A percentile compares a stretch with the other conserved stretches of the same genome.
phyloP scores from a whole-genome alignment of 1,139 yeast species.

The Casaregolazyma lundiana region DNA sequence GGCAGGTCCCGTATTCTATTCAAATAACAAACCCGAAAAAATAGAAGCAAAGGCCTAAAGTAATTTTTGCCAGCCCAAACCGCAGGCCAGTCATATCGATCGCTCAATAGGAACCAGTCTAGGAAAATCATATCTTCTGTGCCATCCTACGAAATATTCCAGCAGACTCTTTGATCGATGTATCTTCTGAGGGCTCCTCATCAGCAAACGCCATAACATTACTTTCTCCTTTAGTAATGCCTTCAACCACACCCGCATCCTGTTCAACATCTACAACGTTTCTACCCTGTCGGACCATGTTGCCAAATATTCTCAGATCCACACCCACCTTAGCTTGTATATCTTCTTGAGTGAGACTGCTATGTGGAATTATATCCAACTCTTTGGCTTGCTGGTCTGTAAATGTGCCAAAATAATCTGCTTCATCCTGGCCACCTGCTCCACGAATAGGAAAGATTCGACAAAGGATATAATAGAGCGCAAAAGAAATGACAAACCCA shows the following conservation, averaged over 20 bases:
- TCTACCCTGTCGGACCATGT: slow-evolving; percentile 11
- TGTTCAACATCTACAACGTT: slow-evolving; percentile 6
- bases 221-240: not conserved
- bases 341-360: slow-evolving; percentile 6
- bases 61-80: no score
- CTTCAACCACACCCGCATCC: not conserved
- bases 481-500: slow-evolving; percentile 14
- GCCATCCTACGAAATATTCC: no score
- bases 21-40: no score
- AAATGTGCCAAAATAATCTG: slow-evolving; percentile 14
- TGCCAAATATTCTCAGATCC: slow-evolving; percentile 8
- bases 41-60: no score
- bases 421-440: slow-evolving; percentile 11
- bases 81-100: no score
- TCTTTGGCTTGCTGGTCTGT: slow-evolving; percentile 10
- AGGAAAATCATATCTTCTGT: no score
- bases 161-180: no score
- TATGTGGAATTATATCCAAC: slow-evolving; percentile 7
- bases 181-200: no score
- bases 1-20: no score
- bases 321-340: slow-evolving; percentile 7
- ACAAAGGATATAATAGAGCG: slow-evolving; percentile 14
- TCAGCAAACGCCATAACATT: no score
- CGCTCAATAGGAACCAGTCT: no score
- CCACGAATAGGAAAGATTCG: slow-evolving; percentile 12